Conservation (phyloP, 2,329 filamentous ascomycete species). For the Cytospora mali region DNA sequence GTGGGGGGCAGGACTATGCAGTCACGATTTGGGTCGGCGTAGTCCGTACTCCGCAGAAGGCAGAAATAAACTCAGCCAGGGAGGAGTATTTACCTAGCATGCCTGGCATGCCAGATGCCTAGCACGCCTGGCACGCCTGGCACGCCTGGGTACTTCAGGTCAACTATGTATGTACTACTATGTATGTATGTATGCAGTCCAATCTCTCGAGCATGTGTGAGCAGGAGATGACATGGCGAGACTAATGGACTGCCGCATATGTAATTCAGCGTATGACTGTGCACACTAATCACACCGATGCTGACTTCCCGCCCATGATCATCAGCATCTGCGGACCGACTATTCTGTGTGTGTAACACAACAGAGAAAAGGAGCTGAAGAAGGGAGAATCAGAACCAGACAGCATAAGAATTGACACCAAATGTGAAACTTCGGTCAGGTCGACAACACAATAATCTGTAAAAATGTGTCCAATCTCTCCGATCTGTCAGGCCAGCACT, state of each 20-base stretch:
- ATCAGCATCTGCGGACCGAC: not conserved
- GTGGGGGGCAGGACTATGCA: slow-evolving; percentile 15
- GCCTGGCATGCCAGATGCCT: too few species aligned
- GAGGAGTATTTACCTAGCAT: too few species aligned
- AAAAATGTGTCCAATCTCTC: not conserved
- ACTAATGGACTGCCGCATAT: too few species aligned
- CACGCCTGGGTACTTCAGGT: too few species aligned
- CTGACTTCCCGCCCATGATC: not conserved
- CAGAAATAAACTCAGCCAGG: not conserved
- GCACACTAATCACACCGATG: not conserved
- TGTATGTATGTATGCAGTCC: too few species aligned
- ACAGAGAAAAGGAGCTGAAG: not conserved
- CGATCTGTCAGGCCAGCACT: not conserved
- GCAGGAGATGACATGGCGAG: too few species aligned
- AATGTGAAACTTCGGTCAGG: not conserved
- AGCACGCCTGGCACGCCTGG: too few species aligned
- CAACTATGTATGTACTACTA: too few species aligned
- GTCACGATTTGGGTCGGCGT: slow-evolving; percentile 7
- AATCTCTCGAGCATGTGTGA: too few species aligned
- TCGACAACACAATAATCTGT: not conserved
- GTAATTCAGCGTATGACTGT: too few species aligned
- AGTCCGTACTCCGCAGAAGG: slow-evolving; percentile 1
- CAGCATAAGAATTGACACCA: not conserved
- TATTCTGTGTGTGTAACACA: not conserved
- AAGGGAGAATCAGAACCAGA: not conserved